These are phyloP conservation scores for Parasitella parasitica DNA, from an alignment of 371 early-diverging fungal species.

Conservation along the genomic window DNA sequence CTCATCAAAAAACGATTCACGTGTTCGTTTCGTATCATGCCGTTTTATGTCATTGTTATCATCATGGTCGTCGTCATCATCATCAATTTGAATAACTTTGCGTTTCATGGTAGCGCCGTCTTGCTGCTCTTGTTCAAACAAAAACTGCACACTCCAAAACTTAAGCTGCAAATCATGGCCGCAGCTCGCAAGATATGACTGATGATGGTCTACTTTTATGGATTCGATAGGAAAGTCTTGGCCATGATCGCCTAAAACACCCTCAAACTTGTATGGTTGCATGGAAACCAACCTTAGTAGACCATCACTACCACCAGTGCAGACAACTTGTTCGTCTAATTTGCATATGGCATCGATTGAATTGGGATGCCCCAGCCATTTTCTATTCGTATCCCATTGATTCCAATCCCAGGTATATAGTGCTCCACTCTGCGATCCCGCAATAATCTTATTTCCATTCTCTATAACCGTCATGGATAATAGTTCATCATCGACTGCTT, in stretches of 20 bases:
- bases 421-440: constrained; percentile 85
- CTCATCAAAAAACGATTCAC: constrained; percentile 1
- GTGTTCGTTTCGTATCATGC: not conserved
- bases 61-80: not conserved
- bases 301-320: constrained; percentile 90
- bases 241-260: constrained; percentile 83
- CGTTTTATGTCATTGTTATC: not conserved
- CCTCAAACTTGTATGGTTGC: constrained; percentile 53
- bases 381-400: constrained; percentile 68
- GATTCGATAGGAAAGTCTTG: constrained; percentile 82
- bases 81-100: not conserved
- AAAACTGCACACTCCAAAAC: constrained; percentile 78
- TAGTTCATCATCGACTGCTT: constrained; percentile 87
- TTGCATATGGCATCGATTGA: constrained; percentile 81
- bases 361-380: constrained; percentile 86
- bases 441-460: constrained; percentile 74
- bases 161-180: constrained; percentile 81
- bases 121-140: constrained; percentile 24
- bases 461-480: constrained; percentile 74
- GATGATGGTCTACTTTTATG: constrained; percentile 60
- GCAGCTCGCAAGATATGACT: constrained; percentile 69
- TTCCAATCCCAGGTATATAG: constrained; percentile 73
- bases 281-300: constrained; percentile 7
- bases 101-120: constrained; percentile 1
- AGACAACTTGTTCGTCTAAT: constrained; percentile 74